Evolutionary conservation across 306 rosid genomes (phyloP).

Genomic region (Acacia melanoxylon): DNA sequence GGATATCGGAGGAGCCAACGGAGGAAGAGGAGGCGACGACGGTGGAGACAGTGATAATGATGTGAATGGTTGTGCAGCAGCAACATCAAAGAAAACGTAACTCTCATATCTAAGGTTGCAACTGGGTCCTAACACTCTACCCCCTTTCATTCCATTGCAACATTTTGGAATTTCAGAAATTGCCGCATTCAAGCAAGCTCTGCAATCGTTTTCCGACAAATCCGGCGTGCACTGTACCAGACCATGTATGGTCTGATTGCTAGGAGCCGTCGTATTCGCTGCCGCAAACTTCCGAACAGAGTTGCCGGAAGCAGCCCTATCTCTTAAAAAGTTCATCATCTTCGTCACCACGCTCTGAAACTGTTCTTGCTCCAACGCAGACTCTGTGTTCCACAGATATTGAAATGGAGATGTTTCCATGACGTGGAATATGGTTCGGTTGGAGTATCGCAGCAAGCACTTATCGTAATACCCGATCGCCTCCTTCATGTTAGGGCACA

Average conservation of each 20-base stretch:
- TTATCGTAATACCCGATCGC: slow-evolving; percentile 31
- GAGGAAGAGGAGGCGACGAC: neutral
- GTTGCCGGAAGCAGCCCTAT: neutral
- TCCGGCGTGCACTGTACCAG: slow-evolving; percentile 39
- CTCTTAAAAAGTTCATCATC: neutral
- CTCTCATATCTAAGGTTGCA: slow-evolving; percentile 14
- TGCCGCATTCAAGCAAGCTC: neutral
- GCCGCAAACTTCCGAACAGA: neutral
- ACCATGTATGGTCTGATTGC: slow-evolving; percentile 2
- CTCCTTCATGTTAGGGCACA: slow-evolving; percentile 35
- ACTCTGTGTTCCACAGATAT: neutral
- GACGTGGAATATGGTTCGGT: neutral
- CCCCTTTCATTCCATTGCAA: neutral
- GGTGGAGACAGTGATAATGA: neutral
- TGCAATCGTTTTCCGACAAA: slow-evolving; percentile 8
- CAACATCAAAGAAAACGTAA: neutral
- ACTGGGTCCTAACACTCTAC: slow-evolving; percentile 17
- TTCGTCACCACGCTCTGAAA: neutral
- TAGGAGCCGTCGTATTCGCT: neutral
- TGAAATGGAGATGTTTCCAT: neutral
- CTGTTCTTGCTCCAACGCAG: neutral
- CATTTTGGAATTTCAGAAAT: neutral
- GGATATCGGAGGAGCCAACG: neutral
- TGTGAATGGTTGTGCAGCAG: neutral
- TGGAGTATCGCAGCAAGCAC: slow-evolving; percentile 36